Conservation (phyloP, 441 rosid species). For the Geranium incanum region DNA sequence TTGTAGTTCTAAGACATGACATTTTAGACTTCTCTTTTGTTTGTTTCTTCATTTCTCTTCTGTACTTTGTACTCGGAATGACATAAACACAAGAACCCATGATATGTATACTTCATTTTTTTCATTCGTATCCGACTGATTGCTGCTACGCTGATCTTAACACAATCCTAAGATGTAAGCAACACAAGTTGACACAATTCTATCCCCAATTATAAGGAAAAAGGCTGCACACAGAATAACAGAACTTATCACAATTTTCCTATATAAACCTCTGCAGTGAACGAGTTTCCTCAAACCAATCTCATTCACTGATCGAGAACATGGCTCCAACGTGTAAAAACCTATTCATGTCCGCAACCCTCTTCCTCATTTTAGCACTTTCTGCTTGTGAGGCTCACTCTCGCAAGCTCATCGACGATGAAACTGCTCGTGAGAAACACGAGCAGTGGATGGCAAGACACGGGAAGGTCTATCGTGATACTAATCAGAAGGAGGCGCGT, state of each 20-base stretch:
- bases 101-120: no score
- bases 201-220: neutral
- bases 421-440: neutral
- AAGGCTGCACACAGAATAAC: conserved; percentile 8
- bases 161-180: no score
- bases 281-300: neutral
- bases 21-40: neutral
- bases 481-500: neutral
- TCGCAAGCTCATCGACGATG: neutral
- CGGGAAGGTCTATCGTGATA: neutral
- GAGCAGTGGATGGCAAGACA: neutral
- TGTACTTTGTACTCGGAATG: neutral
- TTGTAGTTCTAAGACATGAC: neutral
- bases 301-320: neutral
- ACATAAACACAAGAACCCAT: no score
- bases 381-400: neutral
- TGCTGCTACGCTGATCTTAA: no score
- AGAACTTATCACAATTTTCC: conserved; percentile 12
- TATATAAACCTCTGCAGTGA: neutral
- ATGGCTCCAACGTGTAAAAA: neutral
- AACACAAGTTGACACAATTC: neutral
- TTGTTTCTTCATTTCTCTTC: neutral
- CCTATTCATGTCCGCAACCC: neutral
- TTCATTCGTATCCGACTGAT: no score
- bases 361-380: neutral